Evolutionary conservation across 352 stramenopile genomes (phyloP).

Genomic region (Phytophthora rubi): DNA sequence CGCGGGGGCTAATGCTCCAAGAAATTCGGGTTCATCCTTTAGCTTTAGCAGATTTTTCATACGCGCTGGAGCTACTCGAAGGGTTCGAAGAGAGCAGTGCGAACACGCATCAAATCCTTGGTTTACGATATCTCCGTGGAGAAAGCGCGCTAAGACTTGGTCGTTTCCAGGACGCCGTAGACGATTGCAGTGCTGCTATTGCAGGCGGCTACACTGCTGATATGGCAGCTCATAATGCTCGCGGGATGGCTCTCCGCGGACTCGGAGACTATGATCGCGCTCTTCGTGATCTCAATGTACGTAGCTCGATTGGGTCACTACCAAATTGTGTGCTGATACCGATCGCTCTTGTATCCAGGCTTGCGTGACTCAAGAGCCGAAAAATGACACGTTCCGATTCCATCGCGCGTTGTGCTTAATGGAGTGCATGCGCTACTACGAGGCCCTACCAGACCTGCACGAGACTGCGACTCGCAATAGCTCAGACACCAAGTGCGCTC

Average conservation of each 20-base stretch:
- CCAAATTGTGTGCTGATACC: not conserved
- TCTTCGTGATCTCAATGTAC: conserved; percentile 64
- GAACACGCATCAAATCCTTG: conserved; percentile 25
- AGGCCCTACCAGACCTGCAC: conserved; percentile 63
- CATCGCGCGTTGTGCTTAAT: conserved; percentile 70
- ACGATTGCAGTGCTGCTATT: conserved; percentile 49
- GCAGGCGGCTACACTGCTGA: conserved; percentile 40
- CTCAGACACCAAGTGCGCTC: conserved; percentile 38
- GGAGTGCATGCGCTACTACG: conserved; percentile 53
- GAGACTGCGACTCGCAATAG: conserved; percentile 42
- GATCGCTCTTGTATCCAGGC: conserved; percentile 23
- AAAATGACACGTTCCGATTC: conserved; percentile 71
- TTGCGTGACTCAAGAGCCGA: conserved; percentile 46
- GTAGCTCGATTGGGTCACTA: not conserved
- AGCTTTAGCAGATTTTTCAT: conserved; percentile 63
- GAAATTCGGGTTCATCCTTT: conserved; percentile 57
- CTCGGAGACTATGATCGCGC: conserved; percentile 65
- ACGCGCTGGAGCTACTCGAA: conserved; percentile 39
- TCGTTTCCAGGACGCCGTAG: conserved; percentile 48
- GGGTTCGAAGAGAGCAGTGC: conserved; percentile 19
- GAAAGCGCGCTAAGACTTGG: conserved; percentile 57
- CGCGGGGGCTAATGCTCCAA: conserved; percentile 61
- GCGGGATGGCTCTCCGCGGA: conserved; percentile 61
- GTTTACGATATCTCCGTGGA: conserved; percentile 48
- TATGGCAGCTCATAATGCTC: conserved; percentile 54